Percentiles rank a stretch among this genome's conserved stretches.
Evolutionary conservation across 768 basidiomycete genomes (phyloP).

Genomic region (Tulasnella sp.): DNA sequence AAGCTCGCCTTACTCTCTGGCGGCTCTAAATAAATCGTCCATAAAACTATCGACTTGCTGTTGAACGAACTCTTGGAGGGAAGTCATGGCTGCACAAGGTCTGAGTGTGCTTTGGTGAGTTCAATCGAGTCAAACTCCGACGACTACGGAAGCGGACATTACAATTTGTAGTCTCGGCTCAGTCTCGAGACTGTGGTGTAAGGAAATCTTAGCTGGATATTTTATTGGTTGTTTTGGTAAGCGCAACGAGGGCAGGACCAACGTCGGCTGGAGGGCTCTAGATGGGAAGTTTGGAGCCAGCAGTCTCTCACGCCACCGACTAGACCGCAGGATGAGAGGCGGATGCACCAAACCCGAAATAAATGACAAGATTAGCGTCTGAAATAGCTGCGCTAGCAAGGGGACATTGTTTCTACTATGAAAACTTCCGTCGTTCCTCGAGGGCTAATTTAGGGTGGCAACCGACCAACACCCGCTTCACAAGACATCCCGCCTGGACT

Average conservation of each 20-base stretch:
- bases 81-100: background rate
- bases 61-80: background rate
- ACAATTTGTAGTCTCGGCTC: background rate
- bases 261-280: background rate
- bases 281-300: background rate
- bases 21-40: background rate
- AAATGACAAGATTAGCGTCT: no score
- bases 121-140: background rate
- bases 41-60: background rate
- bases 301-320: background rate
- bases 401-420: no score
- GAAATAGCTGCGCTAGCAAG: no score
- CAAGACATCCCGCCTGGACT: no score
- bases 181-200: background rate
- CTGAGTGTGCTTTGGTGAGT: background rate
- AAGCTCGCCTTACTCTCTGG: background rate
- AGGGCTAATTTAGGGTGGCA: no score
- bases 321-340: no score
- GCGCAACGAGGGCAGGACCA: no score
- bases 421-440: no score
- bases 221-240: background rate
- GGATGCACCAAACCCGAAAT: no score
- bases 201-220: background rate
- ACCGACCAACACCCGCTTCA: no score
- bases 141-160: background rate